A percentile compares a stretch with the other conserved stretches of the same genome.
Evolutionary conservation across 2,329 filamentous ascomycete genomes (phyloP).

Genomic region (Penicillium sp.): DNA sequence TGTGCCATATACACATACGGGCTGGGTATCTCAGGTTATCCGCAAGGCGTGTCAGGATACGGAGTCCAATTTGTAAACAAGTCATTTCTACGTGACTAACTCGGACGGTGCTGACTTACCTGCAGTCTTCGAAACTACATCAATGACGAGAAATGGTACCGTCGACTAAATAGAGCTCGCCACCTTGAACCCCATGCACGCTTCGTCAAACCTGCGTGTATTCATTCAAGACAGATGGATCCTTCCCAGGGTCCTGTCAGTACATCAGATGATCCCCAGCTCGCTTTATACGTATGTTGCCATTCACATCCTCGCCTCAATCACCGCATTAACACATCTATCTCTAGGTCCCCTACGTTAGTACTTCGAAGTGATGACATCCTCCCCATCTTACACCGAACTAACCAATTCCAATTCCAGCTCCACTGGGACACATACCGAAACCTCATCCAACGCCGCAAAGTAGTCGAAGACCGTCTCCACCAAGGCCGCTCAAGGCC

Average conservation of each 20-base stretch:
- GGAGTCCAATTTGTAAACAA: conserved; percentile 21
- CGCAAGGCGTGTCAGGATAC: conserved; percentile 23
- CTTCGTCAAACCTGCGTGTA: conserved; percentile 37
- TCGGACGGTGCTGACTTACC: not conserved
- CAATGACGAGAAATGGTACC: conserved; percentile 37
- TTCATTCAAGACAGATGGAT: conserved; percentile 31
- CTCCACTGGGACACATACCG: conserved; percentile 64
- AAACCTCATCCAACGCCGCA: conserved; percentile 54
- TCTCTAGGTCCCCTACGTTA: conserved; percentile 30
- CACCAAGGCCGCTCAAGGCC: conserved; percentile 55
- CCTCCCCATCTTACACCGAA: not conserved
- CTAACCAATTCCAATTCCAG: conserved; percentile 29
- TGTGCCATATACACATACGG: conserved; percentile 32
- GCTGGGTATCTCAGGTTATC: conserved; percentile 23
- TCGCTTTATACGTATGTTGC: conserved; percentile 34
- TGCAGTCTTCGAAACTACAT: conserved; percentile 40
- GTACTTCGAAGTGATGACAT: not conserved
- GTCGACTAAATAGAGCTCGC: conserved; percentile 35
- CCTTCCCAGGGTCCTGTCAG: conserved; percentile 13
- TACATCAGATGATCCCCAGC: conserved; percentile 20
- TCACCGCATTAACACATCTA: not conserved
- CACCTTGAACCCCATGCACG: conserved; percentile 42
- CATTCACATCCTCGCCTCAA: too few species aligned
- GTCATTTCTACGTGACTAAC: too few species aligned
- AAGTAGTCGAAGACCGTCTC: conserved; percentile 53